phyloP scores from a whole-genome alignment of 2,329 filamentous ascomycete genomes.

The Fusarium mexicanum region DNA sequence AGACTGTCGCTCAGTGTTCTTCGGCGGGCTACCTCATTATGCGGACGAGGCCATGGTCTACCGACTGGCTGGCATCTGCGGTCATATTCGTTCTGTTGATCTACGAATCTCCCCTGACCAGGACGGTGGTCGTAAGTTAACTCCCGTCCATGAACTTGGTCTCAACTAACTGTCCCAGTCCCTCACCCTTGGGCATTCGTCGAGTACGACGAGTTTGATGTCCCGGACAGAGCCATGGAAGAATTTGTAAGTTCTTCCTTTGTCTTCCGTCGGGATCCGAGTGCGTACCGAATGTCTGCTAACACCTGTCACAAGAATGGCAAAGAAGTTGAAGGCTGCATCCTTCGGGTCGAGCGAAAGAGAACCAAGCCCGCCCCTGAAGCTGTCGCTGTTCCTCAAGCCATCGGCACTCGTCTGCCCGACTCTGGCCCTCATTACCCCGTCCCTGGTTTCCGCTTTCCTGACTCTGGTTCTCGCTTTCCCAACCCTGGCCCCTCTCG shows the following conservation, averaged over 20 bases:
- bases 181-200: constrained; percentile 50
- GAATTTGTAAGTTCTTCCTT: constrained; percentile 48
- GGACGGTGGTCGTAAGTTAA: constrained; percentile 21
- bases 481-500: background rate
- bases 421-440: background rate
- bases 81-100: constrained; percentile 45
- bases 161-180: constrained; percentile 27
- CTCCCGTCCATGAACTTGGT: background rate
- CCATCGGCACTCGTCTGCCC: background rate
- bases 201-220: constrained; percentile 51
- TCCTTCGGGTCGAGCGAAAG: constrained; percentile 53
- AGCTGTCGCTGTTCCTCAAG: background rate
- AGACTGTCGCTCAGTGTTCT: constrained; percentile 59
- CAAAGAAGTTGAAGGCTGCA: constrained; percentile 43
- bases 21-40: constrained; percentile 56
- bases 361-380: constrained; percentile 33
- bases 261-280: background rate
- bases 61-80: constrained; percentile 50
- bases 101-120: constrained; percentile 7
- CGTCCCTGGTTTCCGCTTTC: background rate
- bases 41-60: constrained; percentile 50
- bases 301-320: constrained; percentile 44
- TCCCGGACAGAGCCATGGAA: constrained; percentile 50
- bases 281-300: background rate
- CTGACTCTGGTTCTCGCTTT: background rate